Evolutionary conservation across 164 flowering plant genomes (phyloP), one percentile per base, ranked within the genome.

Genomic region (Amborella trichopoda): DNA sequence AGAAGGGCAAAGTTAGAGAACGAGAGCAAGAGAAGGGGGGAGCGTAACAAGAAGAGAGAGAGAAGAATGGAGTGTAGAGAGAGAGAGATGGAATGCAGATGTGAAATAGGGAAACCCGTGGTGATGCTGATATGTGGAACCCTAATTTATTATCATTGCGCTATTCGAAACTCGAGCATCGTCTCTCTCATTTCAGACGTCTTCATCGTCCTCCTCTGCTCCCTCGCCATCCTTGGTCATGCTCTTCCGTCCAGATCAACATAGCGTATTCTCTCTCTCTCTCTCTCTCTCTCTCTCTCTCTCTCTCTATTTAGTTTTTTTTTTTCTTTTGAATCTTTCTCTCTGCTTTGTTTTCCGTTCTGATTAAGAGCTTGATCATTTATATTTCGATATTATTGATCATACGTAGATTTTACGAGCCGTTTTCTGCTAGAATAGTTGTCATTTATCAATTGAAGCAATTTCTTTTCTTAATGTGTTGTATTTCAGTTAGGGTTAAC

Each of bases 141-240:
- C 6, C 56, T 93, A 24, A 80, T 93, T 3, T 93, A 84, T 52
- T 93, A 93, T 64, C 99, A 93, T 72, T 87, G 96, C 51, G 83
- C 89, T 0, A 77, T 55, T 48, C 73, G 94, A 16, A 75, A 81
- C 37, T 77, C 95, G n/a, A 77, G 71, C 40, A 48, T 85, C 19
- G 57, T 88, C 39, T 82, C 96, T 6, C 77, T 93, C 21, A 18
- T 83, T 46, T 72, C 94, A 55, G 99, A 93, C 46, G 95, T 93
- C 50, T 71, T 93, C 63, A 85, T 93, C 67, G 96, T 93, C 44
- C 86, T 93, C 52, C 80, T 88, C 45, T 93, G 96, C 66, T 93
- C 99, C 19, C 86, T 93, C 59, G 96, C 99, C 58, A 88, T 93
- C 36, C 94, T 88, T 44, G 94, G 95, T 41, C 78, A n/a, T 93